A percentile compares a stretch with the other conserved stretches of the same genome.
Conservation (phyloP, 169 alveolate species). For the Perkinsus olseni region DNA sequence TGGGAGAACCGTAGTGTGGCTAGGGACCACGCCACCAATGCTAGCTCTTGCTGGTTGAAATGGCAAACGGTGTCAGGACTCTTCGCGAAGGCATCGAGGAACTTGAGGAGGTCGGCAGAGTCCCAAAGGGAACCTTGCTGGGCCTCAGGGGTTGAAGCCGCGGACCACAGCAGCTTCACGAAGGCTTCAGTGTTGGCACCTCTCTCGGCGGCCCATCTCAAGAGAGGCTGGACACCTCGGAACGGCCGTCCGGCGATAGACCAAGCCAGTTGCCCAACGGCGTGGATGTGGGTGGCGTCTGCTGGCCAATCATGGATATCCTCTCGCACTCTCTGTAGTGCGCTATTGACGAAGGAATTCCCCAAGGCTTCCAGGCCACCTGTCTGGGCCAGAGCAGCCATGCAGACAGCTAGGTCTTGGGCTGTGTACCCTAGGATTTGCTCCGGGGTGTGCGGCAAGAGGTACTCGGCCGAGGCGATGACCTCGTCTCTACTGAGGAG, state of each 20-base stretch:
- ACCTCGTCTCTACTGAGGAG: not conserved
- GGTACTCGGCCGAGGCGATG: not conserved
- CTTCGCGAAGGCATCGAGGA: not conserved
- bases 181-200: not conserved
- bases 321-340: not conserved
- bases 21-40: not conserved
- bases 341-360: not conserved
- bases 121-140: not conserved
- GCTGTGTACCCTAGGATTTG: not conserved
- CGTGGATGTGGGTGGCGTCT: not conserved
- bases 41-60: not conserved
- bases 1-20: not conserved
- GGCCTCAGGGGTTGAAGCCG: not conserved
- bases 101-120: not conserved
- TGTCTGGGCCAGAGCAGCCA: not conserved
- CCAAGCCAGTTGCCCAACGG: conserved; percentile 1
- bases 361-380: not conserved
- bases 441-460: not conserved
- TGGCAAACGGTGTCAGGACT: not conserved
- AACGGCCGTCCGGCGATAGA: not conserved
- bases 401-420: not conserved
- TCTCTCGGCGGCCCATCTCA: not conserved
- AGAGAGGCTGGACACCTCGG: not conserved
- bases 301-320: not conserved
- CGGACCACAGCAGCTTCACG: not conserved